Base-by-base conservation (phyloP, 768 basidiomycete genomes). In the Antrodiella citrinella region DNA sequence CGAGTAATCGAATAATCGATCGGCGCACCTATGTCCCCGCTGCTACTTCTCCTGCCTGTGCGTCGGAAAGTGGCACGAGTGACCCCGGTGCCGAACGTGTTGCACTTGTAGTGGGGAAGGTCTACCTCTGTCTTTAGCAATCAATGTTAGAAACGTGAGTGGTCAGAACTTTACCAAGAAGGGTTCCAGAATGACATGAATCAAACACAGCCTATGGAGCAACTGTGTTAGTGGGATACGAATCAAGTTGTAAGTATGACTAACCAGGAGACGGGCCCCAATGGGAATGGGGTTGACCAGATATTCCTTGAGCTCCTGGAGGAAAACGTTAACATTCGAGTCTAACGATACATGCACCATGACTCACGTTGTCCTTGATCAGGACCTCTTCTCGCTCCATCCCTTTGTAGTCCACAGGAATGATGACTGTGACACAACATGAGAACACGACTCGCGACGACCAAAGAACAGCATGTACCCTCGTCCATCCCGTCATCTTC, bases 401-500 rank as follows among this genome's bases (percentile, higher is more conserved):
- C 12, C 5, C 38, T n/a, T 25, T 2, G n/a, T n/a, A 19, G 12
- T 42, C 48, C 23, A 20, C 42, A 13, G 38, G 15, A 7, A 49
- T 3, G 18, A 49, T 38, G 18, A 49, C 30, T n/a, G n/a, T n/a
- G n/a, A n/a, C n/a, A n/a, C n/a, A n/a, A n/a, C n/a, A n/a, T n/a
- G n/a, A n/a, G n/a, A n/a, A n/a, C n/a, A n/a, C n/a, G n/a, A n/a
- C n/a, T n/a, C n/a, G n/a, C n/a, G n/a, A n/a, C n/a, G n/a, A n/a
- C n/a, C n/a, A n/a, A n/a, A n/a, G n/a, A n/a, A n/a, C n/a, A n/a
- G n/a, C n/a, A n/a, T n/a, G n/a, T n/a, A n/a, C n/a, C n/a, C 44
- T 53, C 48, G 38, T 53, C 52, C 44, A 44, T 44, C 19, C 12
- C 20, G 20, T 51, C 51, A 5, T 51, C 51, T 45, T 53, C 52